These are phyloP conservation scores for Diutina ranongensis DNA, from an alignment of 1,139 yeast species.

Conservation along the genomic window DNA sequence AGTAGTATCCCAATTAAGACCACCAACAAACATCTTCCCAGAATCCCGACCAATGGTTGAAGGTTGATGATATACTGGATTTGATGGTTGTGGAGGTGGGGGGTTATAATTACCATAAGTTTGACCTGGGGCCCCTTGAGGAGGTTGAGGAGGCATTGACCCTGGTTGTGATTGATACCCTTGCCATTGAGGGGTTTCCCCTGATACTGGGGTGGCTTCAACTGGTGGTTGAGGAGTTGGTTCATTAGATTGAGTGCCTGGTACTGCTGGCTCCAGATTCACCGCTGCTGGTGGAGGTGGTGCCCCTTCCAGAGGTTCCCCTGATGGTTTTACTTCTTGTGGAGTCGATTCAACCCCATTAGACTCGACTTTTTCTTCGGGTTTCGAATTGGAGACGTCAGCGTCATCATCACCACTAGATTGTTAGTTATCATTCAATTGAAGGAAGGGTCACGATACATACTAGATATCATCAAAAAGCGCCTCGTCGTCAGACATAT, in stretches of 20 bases:
- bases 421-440: slow-evolving; percentile 7
- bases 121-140: slow-evolving; percentile 13
- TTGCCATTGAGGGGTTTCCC: too few relatives aligned
- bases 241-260: too few relatives aligned
- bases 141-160: slow-evolving; percentile 8
- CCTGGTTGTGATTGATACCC: too few relatives aligned
- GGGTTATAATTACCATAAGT: slow-evolving; percentile 2
- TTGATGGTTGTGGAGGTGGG: neutral
- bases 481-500: slow-evolving; percentile 61
- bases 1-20: slow-evolving; percentile 96
- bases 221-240: neutral
- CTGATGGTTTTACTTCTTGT: too few relatives aligned
- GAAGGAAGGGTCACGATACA: slow-evolving; percentile 12
- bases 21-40: slow-evolving; percentile 97
- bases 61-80: slow-evolving; percentile 12
- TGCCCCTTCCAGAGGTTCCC: too few relatives aligned
- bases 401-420: slow-evolving; percentile 11
- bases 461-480: slow-evolving; percentile 65
- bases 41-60: slow-evolving; percentile 35
- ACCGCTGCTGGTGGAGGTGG: too few relatives aligned
- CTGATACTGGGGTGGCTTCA: slow-evolving; percentile 6
- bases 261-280: too few relatives aligned
- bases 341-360: too few relatives aligned
- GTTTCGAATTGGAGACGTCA: slow-evolving; percentile 8
- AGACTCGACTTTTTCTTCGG: too few relatives aligned